A percentile compares a stretch with the other conserved stretches of the same genome.
Conservation (phyloP, 768 basidiomycete species). For the Tylopilus rubrobrunneus region DNA sequence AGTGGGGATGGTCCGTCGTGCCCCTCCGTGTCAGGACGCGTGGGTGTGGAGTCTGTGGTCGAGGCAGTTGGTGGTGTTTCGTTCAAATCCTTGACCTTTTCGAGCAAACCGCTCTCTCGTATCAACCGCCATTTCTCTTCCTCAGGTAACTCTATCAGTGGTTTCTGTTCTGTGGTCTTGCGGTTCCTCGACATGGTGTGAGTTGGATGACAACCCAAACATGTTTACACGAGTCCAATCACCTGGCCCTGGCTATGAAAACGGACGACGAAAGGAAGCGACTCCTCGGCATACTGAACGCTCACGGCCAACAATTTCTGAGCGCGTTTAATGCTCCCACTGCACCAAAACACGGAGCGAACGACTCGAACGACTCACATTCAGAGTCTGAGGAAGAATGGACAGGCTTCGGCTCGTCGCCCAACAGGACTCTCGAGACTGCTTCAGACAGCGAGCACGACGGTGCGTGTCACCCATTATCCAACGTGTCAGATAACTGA, state of each 20-base stretch:
- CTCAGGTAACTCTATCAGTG: conserved; percentile 54
- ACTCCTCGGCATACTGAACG: conserved; percentile 40
- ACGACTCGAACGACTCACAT: conserved; percentile 4
- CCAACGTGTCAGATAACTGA: neutral
- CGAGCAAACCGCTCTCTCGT: conserved; percentile 58
- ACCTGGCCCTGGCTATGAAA: conserved; percentile 1
- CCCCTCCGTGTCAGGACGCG: conserved; percentile 15
- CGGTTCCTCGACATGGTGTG: conserved; percentile 13
- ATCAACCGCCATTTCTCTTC: conserved; percentile 79
- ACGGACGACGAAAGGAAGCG: conserved; percentile 24
- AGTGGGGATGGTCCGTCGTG: conserved; percentile 39
- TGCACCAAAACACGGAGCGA: conserved; percentile 19
- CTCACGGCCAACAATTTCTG: conserved; percentile 46
- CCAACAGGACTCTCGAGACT: neutral
- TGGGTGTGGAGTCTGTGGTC: neutral
- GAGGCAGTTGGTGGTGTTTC: conserved; percentile 1
- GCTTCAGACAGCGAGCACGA: conserved; percentile 20
- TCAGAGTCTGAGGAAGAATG: conserved; percentile 38
- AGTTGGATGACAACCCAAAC: conserved; percentile 3
- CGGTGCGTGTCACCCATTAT: conserved; percentile 8
- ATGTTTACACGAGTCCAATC: neutral
- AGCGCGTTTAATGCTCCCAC: conserved; percentile 33
- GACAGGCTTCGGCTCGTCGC: conserved; percentile 32
- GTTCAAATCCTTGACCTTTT: conserved; percentile 28
- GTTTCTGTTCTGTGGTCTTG: conserved; percentile 18